A percentile compares a stretch with the other conserved stretches of the same genome.
These are phyloP conservation scores for Erucastrum elatum DNA, from an alignment of 345 rosid genomes.

Conservation along the genomic window DNA sequence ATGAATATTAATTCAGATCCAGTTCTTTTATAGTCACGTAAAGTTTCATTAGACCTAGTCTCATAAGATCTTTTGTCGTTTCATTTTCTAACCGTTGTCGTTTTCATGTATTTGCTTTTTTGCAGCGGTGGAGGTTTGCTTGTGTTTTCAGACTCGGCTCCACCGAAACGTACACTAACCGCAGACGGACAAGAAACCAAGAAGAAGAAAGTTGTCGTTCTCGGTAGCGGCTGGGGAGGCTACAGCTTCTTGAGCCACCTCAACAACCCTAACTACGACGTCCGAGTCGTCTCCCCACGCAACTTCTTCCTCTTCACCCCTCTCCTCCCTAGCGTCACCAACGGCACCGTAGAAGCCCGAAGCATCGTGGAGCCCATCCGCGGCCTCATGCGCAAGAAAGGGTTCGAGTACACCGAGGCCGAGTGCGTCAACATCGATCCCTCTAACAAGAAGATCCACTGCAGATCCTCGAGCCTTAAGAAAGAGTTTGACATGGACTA, in stretches of 20 bases:
- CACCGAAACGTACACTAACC: slow-evolving; percentile 19
- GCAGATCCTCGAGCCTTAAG: slow-evolving; percentile 48
- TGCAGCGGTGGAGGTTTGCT: slow-evolving; percentile 58
- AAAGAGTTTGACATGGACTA: slow-evolving; percentile 72
- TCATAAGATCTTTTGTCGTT: not conserved
- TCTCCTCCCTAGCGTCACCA: slow-evolving; percentile 75
- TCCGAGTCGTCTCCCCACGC: slow-evolving; percentile 72
- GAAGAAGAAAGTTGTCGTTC: slow-evolving; percentile 77
- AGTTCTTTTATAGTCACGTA: not conserved
- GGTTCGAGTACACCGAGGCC: slow-evolving; percentile 61
- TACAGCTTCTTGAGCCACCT: slow-evolving; percentile 64
- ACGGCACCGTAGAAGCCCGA: slow-evolving; percentile 85
- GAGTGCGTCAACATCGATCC: slow-evolving; percentile 70
- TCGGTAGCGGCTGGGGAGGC: slow-evolving; percentile 87
- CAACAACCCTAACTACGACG: slow-evolving; percentile 58
- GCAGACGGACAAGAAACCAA: slow-evolving; percentile 22
- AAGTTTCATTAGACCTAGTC: not conserved
- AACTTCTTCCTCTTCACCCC: slow-evolving; percentile 87
- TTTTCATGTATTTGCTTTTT: not conserved
- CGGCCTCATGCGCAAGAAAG: slow-evolving; percentile 61
- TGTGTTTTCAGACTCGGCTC: slow-evolving; percentile 47
- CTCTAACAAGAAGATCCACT: slow-evolving; percentile 51
- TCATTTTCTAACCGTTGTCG: not conserved
- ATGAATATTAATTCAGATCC: slow-evolving; percentile 17
- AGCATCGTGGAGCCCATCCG: slow-evolving; percentile 84